Evolutionary conservation across 148 eudicot genomes (phyloP), one percentile per base, ranked within the genome.

Genomic region (Chenopodium berlandieri): DNA sequence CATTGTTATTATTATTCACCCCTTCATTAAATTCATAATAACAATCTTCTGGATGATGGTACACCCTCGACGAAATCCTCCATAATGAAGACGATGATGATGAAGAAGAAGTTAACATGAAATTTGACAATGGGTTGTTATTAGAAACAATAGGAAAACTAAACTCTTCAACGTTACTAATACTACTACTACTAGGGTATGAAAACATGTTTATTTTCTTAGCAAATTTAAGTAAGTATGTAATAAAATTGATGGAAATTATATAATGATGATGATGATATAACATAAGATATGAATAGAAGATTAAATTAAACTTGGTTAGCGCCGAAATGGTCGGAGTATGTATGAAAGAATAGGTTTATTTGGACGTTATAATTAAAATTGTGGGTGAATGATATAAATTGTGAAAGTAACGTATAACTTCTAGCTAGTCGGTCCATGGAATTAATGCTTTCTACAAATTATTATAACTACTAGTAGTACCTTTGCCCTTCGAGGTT

Each of bases 71-170:
- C 4, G 87, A 76, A 47, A 87, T 80, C 64, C 87, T 30, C 89
- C 89, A 87, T 23, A 87, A 62, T 1, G 84, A 84, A 0, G 86
- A 80, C 1, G 87, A 77, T 2, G 83, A 81, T n/a, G 82, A 69
- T 34, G 82, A 79, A n/a, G 82, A 62, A 11, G 84, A 73, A 58
- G 79, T 34, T 62, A 27, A 60, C 81, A 48, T 83, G 67, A 86
- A 63, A 71, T 78, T 80, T 72, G 84, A 47, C 67, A 80, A 68
- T 66, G 88, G 81, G 73, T 83, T 47, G 69, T 83, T 47, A 11
- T 25, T 83, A 27, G 84, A 62, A 10, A 86, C 27, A 63, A 84
- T 64, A 70, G 89, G 89, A 58, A 86, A 86, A 71, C 86, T 86
- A 67, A 86, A 86, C 2, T 86, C 89, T 54, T 86, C 89, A 58